Conservation (phyloP, 140 eudicot genomes). For the Senecio squalidus region DNA sequence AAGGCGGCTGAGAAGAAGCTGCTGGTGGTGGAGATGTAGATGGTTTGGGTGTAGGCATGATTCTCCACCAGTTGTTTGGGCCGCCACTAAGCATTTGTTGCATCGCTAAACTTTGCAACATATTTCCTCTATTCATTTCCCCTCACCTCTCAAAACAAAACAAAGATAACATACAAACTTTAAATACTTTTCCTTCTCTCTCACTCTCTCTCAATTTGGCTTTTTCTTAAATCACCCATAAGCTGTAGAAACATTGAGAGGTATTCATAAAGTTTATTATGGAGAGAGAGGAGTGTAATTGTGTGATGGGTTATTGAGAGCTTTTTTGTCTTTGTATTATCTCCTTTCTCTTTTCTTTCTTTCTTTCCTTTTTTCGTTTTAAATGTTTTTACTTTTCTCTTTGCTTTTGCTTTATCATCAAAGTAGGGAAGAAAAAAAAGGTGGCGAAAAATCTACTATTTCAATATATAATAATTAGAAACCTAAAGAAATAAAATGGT, state of each 20-base stretch:
- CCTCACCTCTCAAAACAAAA: background rate
- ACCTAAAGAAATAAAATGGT: background rate
- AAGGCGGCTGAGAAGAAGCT: constrained; percentile 31
- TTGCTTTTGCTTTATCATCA: constrained; percentile 77
- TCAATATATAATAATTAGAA: constrained; percentile 17
- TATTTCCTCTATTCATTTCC: constrained; percentile 66
- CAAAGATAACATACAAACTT: constrained; percentile 7
- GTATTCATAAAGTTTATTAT: constrained; percentile 42
- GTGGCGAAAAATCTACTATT: constrained; percentile 37
- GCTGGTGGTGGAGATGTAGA: constrained; percentile 28
- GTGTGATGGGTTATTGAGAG: constrained; percentile 61
- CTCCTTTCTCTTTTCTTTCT: constrained; percentile 33
- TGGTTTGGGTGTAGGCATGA: constrained; percentile 40
- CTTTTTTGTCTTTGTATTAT: constrained; percentile 54
- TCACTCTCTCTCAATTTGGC: constrained; percentile 10
- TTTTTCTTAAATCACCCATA: constrained; percentile 28
- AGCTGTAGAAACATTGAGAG: constrained; percentile 47
- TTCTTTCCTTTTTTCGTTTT: constrained; percentile 10
- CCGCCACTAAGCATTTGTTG: constrained; percentile 80
- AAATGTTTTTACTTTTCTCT: constrained; percentile 44
- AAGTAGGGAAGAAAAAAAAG: constrained; percentile 56
- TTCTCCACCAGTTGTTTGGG: constrained; percentile 69
- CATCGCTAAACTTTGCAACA: constrained; percentile 70
- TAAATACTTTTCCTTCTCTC: constrained; percentile 18
- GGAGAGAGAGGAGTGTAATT: too few species aligned